A percentile compares a stretch with the other conserved stretches of the same genome.
These are phyloP conservation scores for Claviceps sp. DNA, from an alignment of 2,329 filamentous ascomycete genomes.

Conservation along the genomic window DNA sequence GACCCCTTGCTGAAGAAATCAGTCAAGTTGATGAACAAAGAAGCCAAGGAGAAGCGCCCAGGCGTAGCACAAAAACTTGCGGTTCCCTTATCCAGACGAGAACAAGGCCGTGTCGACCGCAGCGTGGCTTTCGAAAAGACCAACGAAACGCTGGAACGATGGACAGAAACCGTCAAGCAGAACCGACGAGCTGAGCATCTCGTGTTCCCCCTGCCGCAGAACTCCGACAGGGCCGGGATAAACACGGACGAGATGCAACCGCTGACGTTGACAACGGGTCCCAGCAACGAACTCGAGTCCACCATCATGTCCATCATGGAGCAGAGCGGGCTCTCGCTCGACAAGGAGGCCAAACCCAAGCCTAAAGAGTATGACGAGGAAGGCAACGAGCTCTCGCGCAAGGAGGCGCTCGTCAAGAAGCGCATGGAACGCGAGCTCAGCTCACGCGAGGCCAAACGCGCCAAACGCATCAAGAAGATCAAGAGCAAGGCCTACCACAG, in stretches of 20 bases:
- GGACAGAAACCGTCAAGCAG: conserved; percentile 90
- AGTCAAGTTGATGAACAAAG: conserved; percentile 58
- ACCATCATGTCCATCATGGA: conserved; percentile 82
- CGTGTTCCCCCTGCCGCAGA: conserved; percentile 70
- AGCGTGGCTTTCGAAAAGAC: conserved; percentile 77
- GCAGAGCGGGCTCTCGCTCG: conserved; percentile 62
- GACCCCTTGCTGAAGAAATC: conserved; percentile 68
- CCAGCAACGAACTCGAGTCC: conserved; percentile 69
- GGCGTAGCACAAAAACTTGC: conserved; percentile 54
- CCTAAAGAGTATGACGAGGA: conserved; percentile 56
- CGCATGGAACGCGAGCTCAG: conserved; percentile 72
- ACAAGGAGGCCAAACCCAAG: conserved; percentile 29
- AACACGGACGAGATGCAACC: conserved; percentile 52
- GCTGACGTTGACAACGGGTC: conserved; percentile 44
- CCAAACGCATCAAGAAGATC: conserved; percentile 95
- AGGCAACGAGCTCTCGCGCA: conserved; percentile 57
- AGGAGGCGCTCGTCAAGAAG: conserved; percentile 58
- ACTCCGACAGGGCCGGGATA: conserved; percentile 46
- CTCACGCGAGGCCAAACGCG: conserved; percentile 76
- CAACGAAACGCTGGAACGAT: conserved; percentile 78
- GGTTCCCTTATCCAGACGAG: conserved; percentile 69
- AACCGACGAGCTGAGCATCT: conserved; percentile 87
- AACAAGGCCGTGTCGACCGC: conserved; percentile 76
- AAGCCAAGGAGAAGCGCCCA: conserved; percentile 35
- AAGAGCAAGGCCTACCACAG: conserved; percentile 93